Base-by-base conservation (phyloP, 2,329 filamentous ascomycete species). In the Calonectria montana region DNA sequence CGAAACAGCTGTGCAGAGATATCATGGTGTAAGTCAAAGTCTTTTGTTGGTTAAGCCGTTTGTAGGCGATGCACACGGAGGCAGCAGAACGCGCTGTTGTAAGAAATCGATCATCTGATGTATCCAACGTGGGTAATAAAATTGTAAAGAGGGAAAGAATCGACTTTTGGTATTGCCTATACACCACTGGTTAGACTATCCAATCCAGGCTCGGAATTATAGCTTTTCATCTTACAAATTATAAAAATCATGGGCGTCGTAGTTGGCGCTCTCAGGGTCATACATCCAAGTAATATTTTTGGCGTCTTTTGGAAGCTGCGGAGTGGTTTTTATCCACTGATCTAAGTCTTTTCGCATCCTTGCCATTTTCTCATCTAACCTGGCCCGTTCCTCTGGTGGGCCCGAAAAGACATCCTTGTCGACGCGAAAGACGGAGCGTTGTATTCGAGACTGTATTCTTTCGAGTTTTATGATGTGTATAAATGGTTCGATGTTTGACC, bases 11-110 rank as follows among this genome's bases (percentile, higher is more conserved):
- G 67, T 81, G 80, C 15, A 82, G 73, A 0, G 80, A 78, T 43
- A 76, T 77, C 72, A 81, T 77, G 15, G 80, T 80, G 70, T 80
- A 81, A 57, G 75, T 79, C 8, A 82, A 74, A 2, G 79, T 80
- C 45, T 75, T 78, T 43, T 79, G 73, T 48, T 80, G 78, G 53
- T 81, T 80, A 0, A 82, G 73, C 0, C 78, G 76, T 70, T 81
- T 80, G 75, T 81, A 81, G 2, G 79, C 75, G 1, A 74, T 77
- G 74, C 79, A 81, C 0, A 81, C 77, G 77, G 53, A 59, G 16
- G 53, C 53, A 12, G 53, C 53, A 2, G 53, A 59, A 8, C 53
- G 53, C 6, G 53, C 53, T 18, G 53, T 59, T 5, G 53, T 37
- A 21, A 59, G 5, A 23, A 59, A 59, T 21, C 53, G 53, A 8